Evolutionary conservation across 306 rosid species (phyloP).

Genomic region (Citrullus amarus): DNA sequence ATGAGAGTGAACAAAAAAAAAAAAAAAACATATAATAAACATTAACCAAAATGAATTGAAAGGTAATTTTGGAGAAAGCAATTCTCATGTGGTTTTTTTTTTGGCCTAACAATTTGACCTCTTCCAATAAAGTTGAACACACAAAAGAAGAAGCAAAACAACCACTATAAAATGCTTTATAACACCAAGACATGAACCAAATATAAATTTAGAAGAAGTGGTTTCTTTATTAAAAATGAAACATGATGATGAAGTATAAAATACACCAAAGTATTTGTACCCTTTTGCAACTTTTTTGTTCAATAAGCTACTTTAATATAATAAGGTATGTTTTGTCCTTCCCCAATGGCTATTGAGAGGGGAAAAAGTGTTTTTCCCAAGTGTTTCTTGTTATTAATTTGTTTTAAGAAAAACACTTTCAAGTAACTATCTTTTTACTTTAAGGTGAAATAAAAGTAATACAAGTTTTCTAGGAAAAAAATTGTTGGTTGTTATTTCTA

Average conservation of each 20-base stretch:
- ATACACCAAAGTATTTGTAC: not conserved
- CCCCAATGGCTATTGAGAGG: not conserved
- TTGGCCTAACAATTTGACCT: not conserved
- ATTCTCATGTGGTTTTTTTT: not conserved
- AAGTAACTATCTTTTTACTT: not conserved
- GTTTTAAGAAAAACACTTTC: not conserved
- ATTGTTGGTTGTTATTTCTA: no score
- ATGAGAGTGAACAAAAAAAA: not conserved
- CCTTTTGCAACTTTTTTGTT: not conserved
- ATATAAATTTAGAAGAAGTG: not conserved
- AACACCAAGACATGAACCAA: not conserved
- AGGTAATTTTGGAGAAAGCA: not conserved
- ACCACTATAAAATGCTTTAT: not conserved
- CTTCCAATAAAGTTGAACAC: not conserved
- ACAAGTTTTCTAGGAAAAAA: not conserved
- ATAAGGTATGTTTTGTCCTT: not conserved
- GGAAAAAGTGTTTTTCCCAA: no score
- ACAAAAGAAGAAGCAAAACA: constrained; percentile 1
- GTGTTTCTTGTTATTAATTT: no score
- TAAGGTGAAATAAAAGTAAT: not conserved
- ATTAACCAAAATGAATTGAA: not conserved
- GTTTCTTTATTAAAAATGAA: not conserved
- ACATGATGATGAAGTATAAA: not conserved
- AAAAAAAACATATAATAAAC: no score
- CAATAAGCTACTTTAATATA: not conserved